A percentile compares a stretch with the other conserved stretches of the same genome.
These are phyloP conservation scores for Ascochyta pisi DNA, from an alignment of 2,329 filamentous ascomycete species.

Conservation along the genomic window DNA sequence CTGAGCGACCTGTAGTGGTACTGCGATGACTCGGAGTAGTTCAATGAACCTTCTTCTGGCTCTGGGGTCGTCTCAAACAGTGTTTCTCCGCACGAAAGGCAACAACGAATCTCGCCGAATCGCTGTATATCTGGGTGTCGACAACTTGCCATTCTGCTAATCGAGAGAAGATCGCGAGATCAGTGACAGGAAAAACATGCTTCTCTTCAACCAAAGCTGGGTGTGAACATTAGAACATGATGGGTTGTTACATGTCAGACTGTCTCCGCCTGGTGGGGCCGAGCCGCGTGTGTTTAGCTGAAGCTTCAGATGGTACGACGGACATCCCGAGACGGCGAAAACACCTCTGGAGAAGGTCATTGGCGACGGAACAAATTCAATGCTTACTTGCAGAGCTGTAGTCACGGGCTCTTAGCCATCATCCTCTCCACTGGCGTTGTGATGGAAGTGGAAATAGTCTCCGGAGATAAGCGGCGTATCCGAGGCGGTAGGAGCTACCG, in stretches of 20 bases:
- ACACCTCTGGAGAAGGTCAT: too few relatives aligned
- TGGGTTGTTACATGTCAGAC: neutral
- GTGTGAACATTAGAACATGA: neutral
- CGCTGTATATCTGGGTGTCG: slow-evolving; percentile 9
- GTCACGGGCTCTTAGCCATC: neutral
- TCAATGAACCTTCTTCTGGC: neutral
- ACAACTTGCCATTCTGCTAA: slow-evolving; percentile 1
- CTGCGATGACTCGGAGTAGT: neutral
- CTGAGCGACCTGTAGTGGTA: neutral
- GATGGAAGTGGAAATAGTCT: neutral
- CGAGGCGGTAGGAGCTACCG: slow-evolving; percentile 7
- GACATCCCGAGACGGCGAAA: neutral
- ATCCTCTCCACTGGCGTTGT: neutral
- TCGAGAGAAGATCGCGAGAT: neutral
- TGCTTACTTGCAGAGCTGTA: neutral
- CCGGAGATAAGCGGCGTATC: slow-evolving; percentile 12
- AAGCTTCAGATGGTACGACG: neutral
- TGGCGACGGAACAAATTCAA: too few relatives aligned
- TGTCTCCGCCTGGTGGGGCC: neutral
- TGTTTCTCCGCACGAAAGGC: slow-evolving; percentile 11
- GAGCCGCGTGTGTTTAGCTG: neutral
- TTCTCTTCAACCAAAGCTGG: neutral
- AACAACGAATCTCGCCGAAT: slow-evolving; percentile 8
- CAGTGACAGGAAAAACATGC: neutral
- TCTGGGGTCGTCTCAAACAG: neutral